Conservation (phyloP, 75 land plant genomes). For the Sequoiadendron giganteum region DNA sequence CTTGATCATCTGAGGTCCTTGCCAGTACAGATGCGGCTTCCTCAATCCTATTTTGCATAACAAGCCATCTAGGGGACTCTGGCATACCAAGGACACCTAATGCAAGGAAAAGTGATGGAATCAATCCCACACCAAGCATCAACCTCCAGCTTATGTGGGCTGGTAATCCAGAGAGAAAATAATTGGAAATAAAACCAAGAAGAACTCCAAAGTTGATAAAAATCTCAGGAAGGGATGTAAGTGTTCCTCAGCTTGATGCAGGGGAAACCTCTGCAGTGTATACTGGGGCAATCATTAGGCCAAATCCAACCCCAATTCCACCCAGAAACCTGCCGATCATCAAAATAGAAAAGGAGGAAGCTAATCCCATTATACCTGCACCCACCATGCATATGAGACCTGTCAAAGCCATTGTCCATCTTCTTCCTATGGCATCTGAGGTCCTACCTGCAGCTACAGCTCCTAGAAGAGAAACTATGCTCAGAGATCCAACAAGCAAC, state of each 20-base stretch:
- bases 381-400: slow-evolving; percentile 73
- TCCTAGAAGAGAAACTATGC: slow-evolving; percentile 72
- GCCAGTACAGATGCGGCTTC: slow-evolving; percentile 63
- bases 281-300: slow-evolving; percentile 77
- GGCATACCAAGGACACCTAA: slow-evolving; percentile 58
- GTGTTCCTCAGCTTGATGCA: slow-evolving; percentile 46
- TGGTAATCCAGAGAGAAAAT: slow-evolving; percentile 45
- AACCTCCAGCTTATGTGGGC: slow-evolving; percentile 56
- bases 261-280: slow-evolving; percentile 80
- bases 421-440: slow-evolving; percentile 81
- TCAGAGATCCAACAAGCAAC: slow-evolving; percentile 75
- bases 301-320: slow-evolving; percentile 76
- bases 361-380: slow-evolving; percentile 68
- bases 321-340: slow-evolving; percentile 65
- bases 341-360: slow-evolving; percentile 53
- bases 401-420: slow-evolving; percentile 84
- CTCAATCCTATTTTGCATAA: slow-evolving; percentile 53
- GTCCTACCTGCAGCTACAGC: slow-evolving; percentile 67
- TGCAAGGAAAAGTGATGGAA: slow-evolving; percentile 67
- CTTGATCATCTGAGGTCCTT: slow-evolving; percentile 45
- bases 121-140: slow-evolving; percentile 71
- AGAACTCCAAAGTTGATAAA: slow-evolving; percentile 70
- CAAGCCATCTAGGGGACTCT: slow-evolving; percentile 78
- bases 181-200: slow-evolving; percentile 68
- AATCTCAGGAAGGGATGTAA: slow-evolving; percentile 72